These are phyloP conservation scores for Macrotyloma uniflorum DNA, from an alignment of 306 rosid genomes.

Conservation along the genomic window DNA sequence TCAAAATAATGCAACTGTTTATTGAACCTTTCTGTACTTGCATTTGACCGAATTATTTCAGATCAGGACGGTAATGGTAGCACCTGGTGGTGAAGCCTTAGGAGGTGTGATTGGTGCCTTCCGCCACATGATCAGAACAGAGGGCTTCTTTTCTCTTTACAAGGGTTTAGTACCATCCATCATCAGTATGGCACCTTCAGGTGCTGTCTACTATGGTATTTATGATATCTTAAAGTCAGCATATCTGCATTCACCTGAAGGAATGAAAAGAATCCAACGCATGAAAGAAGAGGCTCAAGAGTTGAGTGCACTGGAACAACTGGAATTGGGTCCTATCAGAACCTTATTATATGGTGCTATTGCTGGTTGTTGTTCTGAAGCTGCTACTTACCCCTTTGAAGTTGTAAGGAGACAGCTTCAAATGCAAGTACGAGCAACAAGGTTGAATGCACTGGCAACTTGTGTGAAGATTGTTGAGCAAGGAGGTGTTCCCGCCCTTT, in stretches of 20 bases:
- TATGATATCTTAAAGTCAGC: constrained; percentile 85
- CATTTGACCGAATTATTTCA: constrained; percentile 63
- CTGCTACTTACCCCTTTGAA: constrained; percentile 93
- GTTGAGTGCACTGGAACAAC: constrained; percentile 80
- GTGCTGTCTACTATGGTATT: constrained; percentile 94
- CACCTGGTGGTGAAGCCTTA: constrained; percentile 95
- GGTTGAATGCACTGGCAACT: constrained; percentile 78
- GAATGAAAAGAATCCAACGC: constrained; percentile 71
- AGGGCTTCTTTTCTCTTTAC: constrained; percentile 92
- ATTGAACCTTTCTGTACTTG: background rate
- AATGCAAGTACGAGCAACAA: constrained; percentile 77
- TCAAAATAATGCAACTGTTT: background rate
- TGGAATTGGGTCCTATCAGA: constrained; percentile 86
- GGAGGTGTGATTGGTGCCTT: constrained; percentile 91
- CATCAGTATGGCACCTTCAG: constrained; percentile 96
- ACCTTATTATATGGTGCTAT: constrained; percentile 91
- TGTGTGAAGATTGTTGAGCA: constrained; percentile 75
- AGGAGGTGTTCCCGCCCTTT: constrained; percentile 92
- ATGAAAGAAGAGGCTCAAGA: constrained; percentile 66
- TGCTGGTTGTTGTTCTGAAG: constrained; percentile 96
- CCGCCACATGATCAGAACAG: constrained; percentile 80
- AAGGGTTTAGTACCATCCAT: constrained; percentile 94
- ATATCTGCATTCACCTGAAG: constrained; percentile 86
- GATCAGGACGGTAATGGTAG: constrained; percentile 95
- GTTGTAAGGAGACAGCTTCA: constrained; percentile 95